Evolutionary conservation across 176 grass and related monocot species (phyloP).

Genomic region (Paspalum notatum): DNA sequence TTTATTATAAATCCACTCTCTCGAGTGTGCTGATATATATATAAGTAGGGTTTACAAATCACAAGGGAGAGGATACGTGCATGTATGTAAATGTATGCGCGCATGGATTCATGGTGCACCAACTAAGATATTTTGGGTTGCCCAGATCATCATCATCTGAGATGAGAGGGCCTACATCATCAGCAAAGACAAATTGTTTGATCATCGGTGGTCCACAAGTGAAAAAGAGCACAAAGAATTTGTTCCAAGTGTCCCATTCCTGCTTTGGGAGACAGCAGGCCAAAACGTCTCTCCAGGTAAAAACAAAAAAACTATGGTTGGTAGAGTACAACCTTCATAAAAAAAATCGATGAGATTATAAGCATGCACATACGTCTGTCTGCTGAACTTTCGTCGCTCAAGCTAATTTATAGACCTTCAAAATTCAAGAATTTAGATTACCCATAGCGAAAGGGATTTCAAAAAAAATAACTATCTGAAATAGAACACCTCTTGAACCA

Average conservation of each 20-base stretch:
- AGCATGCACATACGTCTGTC: background rate
- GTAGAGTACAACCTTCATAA: background rate
- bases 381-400: background rate
- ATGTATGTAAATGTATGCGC: no score
- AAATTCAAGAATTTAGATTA: background rate
- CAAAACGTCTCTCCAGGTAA: background rate
- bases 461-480: background rate
- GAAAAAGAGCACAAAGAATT: constrained; percentile 1
- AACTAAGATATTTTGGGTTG: constrained; percentile 14
- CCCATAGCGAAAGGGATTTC: background rate
- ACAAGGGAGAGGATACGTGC: no score
- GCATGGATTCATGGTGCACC: background rate
- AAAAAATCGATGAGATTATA: constrained; percentile 2
- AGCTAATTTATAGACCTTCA: background rate
- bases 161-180: constrained; percentile 12
- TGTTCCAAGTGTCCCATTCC: constrained; percentile 16
- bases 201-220: background rate
- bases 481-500: background rate
- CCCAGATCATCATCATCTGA: background rate
- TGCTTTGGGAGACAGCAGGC: constrained; percentile 5
- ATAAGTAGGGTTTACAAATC: no score
- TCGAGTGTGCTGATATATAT: no score
- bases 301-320: background rate
- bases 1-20: no score
- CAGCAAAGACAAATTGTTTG: background rate